Evolutionary conservation across 2,329 filamentous ascomycete genomes (phyloP).

Genomic region (Acrocalymma vagum): DNA sequence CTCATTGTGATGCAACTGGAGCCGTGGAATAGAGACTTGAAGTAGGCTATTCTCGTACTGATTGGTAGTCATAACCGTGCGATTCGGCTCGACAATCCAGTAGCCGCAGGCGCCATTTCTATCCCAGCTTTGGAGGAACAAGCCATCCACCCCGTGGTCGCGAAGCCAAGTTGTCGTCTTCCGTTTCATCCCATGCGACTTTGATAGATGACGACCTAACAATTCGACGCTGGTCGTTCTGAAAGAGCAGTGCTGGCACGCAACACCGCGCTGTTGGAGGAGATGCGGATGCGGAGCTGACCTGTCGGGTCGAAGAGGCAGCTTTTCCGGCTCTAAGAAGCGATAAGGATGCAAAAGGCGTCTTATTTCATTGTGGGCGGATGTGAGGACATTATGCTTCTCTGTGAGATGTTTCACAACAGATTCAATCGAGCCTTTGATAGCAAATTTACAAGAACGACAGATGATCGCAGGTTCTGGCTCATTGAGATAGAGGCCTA

Average conservation of each 20-base stretch:
- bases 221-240: constrained; percentile 1
- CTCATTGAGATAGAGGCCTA: constrained; percentile 2
- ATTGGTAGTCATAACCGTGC: neutral
- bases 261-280: neutral
- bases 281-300: constrained; percentile 4
- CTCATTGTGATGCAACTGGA: constrained; percentile 1
- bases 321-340: neutral
- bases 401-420: neutral
- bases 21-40: constrained; percentile 1
- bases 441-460: constrained; percentile 1
- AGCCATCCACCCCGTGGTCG: constrained; percentile 1
- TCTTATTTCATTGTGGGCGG: neutral
- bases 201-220: constrained; percentile 1
- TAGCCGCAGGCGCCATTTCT: constrained; percentile 3
- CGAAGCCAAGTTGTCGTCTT: constrained; percentile 1
- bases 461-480: constrained; percentile 5
- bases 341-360: neutral
- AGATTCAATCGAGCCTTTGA: neutral
- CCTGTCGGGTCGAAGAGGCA: neutral
- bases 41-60: constrained; percentile 4
- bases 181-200: constrained; percentile 1
- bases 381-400: constrained; percentile 1
- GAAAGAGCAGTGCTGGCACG: neutral
- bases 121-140: constrained; percentile 4
- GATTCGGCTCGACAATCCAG: constrained; percentile 5